Evolutionary conservation across 441 rosid species (phyloP), one percentile per base, ranked within the genome.

Genomic region (Raphanus hybrid): DNA sequence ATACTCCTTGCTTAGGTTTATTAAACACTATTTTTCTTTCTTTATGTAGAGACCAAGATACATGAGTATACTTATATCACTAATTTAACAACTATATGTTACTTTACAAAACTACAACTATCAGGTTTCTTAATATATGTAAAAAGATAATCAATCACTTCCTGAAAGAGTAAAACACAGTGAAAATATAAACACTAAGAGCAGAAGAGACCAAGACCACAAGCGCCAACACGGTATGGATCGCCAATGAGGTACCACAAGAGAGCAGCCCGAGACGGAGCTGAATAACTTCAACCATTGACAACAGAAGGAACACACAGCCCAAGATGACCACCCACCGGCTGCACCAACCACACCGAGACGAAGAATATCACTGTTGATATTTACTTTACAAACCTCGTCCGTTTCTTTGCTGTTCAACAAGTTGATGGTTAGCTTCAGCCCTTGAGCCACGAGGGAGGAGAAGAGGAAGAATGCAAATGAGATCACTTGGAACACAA

Each of bases 381-480:
- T 23, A 23, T 23, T 23, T 23, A 2, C 26, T 23, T 23, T 23
- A 23, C 26, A 23, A 23, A 23, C 26, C 26, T 23, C 26, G 26
- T 23, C 26, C 26, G 26, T 23, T 23, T 23, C 26, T 23, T 23
- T 23, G 26, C 26, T 23, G 26, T 23, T 23, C 26, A 23, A 23
- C 26, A 23, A 23, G 26, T 23, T 23, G 26, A 78, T 60, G 35
- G 81, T 39, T 23, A 78, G 64, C 69, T 78, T 78, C 50, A 78
- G 26, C 12, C 81, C 81, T 67, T 78, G 81, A 59, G 81, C 81
- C 59, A 78, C 81, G 16, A 78, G 77, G 27, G 81, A 78, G 2
- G 81, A 78, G 69, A 78, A 78, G 69, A 72, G 77, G 34, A 78
- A 78, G 77, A 67, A 78, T 5, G 81, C 69, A 39, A 78, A 78